phyloP scores from a whole-genome alignment of 2,329 filamentous ascomycete species.

The Talaromyces sp. region DNA sequence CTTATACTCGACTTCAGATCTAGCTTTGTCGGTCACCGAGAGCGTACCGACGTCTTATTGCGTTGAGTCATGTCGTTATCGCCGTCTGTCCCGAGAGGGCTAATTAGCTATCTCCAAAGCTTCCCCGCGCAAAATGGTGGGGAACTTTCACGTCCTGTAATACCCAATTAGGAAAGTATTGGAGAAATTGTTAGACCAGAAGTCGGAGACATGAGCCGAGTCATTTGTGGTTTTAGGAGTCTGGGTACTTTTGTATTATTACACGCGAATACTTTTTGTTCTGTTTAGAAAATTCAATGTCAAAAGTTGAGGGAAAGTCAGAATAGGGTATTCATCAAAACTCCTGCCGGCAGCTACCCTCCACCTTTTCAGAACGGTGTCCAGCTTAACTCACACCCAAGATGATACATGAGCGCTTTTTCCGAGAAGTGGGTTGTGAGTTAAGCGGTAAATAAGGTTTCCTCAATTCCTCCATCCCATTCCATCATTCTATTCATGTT shows the following conservation, averaged over 20 bases:
- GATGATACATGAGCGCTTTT: background rate
- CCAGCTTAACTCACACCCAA: background rate
- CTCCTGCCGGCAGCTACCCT: background rate
- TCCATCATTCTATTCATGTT: background rate
- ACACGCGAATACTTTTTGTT: background rate
- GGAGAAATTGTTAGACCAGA: background rate
- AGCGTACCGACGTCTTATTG: background rate
- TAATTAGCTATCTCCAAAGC: background rate
- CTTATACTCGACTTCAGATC: background rate
- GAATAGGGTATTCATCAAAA: background rate
- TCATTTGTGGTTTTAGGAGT: background rate
- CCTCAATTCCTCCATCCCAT: background rate
- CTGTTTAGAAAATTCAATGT: background rate
- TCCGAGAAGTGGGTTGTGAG: background rate
- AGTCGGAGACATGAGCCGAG: background rate
- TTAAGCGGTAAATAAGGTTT: background rate
- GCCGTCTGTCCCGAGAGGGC: background rate
- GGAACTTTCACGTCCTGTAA: background rate
- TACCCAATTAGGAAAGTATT: background rate
- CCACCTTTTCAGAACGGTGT: background rate
- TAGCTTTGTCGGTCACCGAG: background rate
- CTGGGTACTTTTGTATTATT: background rate
- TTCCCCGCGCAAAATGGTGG: background rate
- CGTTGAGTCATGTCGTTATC: background rate
- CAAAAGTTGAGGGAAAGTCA: background rate